phyloP scores from a whole-genome alignment of 768 basidiomycete species.

The Tulasnella sp. region DNA sequence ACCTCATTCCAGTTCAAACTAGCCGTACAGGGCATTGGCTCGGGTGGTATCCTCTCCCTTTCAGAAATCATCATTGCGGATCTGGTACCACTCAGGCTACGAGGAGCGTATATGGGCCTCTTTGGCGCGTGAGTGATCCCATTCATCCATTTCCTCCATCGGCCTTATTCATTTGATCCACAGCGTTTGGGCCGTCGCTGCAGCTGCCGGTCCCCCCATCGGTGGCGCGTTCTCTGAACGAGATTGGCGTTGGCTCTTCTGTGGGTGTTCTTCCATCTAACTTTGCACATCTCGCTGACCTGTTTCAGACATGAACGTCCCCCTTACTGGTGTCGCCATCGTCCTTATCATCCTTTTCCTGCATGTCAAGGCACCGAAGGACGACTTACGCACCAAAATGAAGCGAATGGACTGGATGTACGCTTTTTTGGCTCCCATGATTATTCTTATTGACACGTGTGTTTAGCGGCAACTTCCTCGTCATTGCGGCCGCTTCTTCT shows the following conservation, averaged over 20 bases:
- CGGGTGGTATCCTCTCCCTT: constrained; percentile 24
- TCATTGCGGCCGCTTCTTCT: constrained; percentile 27
- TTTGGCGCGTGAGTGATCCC: constrained; percentile 26
- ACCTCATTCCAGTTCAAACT: neutral
- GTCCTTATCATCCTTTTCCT: constrained; percentile 27
- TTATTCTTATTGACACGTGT: neutral
- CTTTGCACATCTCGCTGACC: neutral
- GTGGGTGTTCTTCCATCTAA: constrained; percentile 28
- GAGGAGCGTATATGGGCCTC: constrained; percentile 26
- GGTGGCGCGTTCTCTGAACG: constrained; percentile 27
- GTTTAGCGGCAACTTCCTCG: constrained; percentile 21
- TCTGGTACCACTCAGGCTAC: constrained; percentile 34
- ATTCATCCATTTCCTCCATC: constrained; percentile 17
- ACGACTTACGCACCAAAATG: constrained; percentile 26
- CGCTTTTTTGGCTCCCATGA: constrained; percentile 6
- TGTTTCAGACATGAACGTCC: constrained; percentile 31
- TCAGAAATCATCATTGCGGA: constrained; percentile 26
- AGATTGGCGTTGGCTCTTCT: constrained; percentile 33
- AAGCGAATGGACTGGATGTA: constrained; percentile 32
- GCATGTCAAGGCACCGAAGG: constrained; percentile 28
- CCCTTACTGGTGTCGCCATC: constrained; percentile 26
- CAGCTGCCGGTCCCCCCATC: constrained; percentile 27
- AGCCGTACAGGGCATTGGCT: constrained; percentile 27
- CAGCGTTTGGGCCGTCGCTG: constrained; percentile 29
- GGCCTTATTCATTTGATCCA: neutral